phyloP scores from a whole-genome alignment of 2,329 filamentous ascomycete species.

The Stagonosporopsis rhizophila region DNA sequence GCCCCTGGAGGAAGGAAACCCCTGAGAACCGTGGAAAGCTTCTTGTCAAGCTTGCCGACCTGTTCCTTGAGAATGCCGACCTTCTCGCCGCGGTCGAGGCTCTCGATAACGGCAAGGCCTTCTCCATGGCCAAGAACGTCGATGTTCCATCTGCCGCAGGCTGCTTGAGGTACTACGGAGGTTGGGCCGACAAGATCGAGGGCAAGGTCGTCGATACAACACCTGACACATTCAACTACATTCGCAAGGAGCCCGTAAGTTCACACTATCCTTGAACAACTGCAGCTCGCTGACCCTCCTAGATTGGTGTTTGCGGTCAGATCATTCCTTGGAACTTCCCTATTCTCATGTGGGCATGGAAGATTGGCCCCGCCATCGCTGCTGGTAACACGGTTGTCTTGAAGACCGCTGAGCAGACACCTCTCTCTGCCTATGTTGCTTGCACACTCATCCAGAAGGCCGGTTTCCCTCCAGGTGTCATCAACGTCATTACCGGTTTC shows the following conservation, averaged over 20 bases:
- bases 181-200: constrained; percentile 90
- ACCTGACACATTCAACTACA: constrained; percentile 84
- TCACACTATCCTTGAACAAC: not conserved
- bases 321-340: constrained; percentile 93
- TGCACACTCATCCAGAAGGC: constrained; percentile 74
- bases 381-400: constrained; percentile 75
- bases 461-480: constrained; percentile 78
- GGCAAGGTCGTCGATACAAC: constrained; percentile 85
- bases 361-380: constrained; percentile 76
- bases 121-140: constrained; percentile 72
- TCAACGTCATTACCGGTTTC: constrained; percentile 80
- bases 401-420: constrained; percentile 80
- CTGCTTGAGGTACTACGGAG: constrained; percentile 84
- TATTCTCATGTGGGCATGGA: constrained; percentile 82
- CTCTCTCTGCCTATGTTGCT: constrained; percentile 71
- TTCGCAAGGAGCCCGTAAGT: constrained; percentile 73
- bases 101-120: constrained; percentile 86
- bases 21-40: constrained; percentile 74
- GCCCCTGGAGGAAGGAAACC: constrained; percentile 70
- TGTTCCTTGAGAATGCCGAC: constrained; percentile 79
- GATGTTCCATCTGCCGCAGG: constrained; percentile 73
- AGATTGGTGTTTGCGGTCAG: constrained; percentile 81
- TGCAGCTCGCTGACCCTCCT: constrained; percentile 25
- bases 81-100: constrained; percentile 83
- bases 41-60: constrained; percentile 78